A percentile compares a stretch with the other conserved stretches of the same genome.
phyloP scores from a whole-genome alignment of 1,284 basidiomycete species.

The Taiwanofungus camphoratus region DNA sequence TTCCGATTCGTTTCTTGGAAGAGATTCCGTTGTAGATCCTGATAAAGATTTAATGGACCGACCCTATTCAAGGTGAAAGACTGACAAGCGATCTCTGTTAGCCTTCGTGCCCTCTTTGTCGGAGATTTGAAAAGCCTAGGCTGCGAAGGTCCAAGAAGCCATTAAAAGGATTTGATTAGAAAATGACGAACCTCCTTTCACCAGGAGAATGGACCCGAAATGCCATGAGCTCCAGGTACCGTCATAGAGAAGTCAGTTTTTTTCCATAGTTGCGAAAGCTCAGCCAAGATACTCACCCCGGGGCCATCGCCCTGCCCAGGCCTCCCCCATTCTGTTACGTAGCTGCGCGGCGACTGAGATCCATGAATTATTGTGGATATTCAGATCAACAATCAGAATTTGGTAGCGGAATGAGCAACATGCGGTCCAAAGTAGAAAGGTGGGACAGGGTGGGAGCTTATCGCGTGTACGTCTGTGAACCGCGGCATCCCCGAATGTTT shows the following conservation, averaged over 20 bases:
- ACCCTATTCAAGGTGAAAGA: neutral
- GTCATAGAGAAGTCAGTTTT: slow-evolving; percentile 2
- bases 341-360: neutral
- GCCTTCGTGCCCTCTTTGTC: slow-evolving; percentile 27
- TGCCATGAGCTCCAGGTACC: slow-evolving; percentile 18
- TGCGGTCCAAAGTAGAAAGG: neutral
- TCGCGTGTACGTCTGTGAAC: neutral
- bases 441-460: neutral
- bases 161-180: slow-evolving; percentile 14
- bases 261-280: neutral
- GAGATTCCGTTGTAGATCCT: slow-evolving; percentile 5
- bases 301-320: no score
- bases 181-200: slow-evolving; percentile 13
- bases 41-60: slow-evolving; percentile 8
- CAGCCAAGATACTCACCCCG: no score
- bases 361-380: neutral
- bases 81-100: slow-evolving; percentile 20
- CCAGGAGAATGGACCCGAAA: slow-evolving; percentile 16
- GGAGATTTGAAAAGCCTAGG: slow-evolving; percentile 11
- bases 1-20: slow-evolving; percentile 12
- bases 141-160: slow-evolving; percentile 21
- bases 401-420: neutral
- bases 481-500: neutral
- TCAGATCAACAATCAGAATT: neutral
- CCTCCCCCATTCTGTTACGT: neutral